These are phyloP conservation scores for Botrytis byssoidea DNA, from an alignment of 2,329 filamentous ascomycete species.

Conservation along the genomic window DNA sequence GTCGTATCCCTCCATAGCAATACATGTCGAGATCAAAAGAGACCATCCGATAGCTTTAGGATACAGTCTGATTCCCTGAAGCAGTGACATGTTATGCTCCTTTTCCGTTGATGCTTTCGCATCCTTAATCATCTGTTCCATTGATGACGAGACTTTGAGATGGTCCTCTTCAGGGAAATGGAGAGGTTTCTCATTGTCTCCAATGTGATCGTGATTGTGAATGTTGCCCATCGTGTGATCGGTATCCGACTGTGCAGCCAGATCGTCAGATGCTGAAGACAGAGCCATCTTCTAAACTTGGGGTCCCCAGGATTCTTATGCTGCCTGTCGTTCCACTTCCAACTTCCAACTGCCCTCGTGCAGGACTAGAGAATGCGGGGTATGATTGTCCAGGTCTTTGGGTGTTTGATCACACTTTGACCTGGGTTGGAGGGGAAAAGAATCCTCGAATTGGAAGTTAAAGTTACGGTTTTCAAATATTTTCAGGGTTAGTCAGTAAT, in stretches of 20 bases:
- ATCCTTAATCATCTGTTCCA: slow-evolving; percentile 21
- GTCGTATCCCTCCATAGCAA: slow-evolving; percentile 47
- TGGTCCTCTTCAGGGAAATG: slow-evolving; percentile 12
- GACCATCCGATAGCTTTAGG: slow-evolving; percentile 39
- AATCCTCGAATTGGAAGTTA: slow-evolving; percentile 21
- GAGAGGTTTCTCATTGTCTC: slow-evolving; percentile 15
- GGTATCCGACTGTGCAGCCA: slow-evolving; percentile 4
- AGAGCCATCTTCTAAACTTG: slow-evolving; percentile 17
- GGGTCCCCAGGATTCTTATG: slow-evolving; percentile 21
- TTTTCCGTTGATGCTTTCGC: slow-evolving; percentile 18
- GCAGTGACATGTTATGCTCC: slow-evolving; percentile 23
- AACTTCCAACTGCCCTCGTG: slow-evolving; percentile 6
- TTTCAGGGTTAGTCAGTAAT: slow-evolving; percentile 21
- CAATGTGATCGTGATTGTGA: not conserved
- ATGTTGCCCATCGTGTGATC: slow-evolving; percentile 11
- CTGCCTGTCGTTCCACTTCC: slow-evolving; percentile 11
- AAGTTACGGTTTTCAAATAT: slow-evolving; percentile 13
- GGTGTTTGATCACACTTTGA: slow-evolving; percentile 19
- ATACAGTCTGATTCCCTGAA: slow-evolving; percentile 31
- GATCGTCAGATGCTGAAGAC: slow-evolving; percentile 11
- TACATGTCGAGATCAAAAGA: slow-evolving; percentile 41
- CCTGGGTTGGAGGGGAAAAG: slow-evolving; percentile 14
- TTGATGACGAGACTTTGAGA: slow-evolving; percentile 17
- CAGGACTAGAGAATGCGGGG: slow-evolving; percentile 20
- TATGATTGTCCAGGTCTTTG: slow-evolving; percentile 18